Conservation (phyloP, 2,329 filamentous ascomycete species). For the Paracoccidioides brasiliensis region DNA sequence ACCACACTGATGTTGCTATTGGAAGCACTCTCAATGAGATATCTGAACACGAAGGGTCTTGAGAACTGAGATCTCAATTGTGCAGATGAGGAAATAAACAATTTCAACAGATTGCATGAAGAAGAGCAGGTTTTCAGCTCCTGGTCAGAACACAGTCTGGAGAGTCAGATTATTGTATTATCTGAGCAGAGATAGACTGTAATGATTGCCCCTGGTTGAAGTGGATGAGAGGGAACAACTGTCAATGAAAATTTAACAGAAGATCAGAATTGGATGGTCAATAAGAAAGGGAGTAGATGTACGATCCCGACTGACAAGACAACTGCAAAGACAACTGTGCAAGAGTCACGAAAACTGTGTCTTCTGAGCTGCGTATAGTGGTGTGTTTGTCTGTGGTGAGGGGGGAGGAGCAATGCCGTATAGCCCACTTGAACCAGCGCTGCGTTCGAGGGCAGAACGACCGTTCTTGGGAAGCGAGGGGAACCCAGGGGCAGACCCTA, state of each 20-base stretch:
- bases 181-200: no score
- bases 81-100: no score
- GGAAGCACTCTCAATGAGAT: not conserved
- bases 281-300: not conserved
- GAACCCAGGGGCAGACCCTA: not conserved
- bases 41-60: not conserved
- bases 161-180: not conserved
- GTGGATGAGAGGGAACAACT: not conserved
- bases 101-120: not conserved
- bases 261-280: not conserved
- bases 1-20: not conserved
- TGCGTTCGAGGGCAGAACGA: not conserved
- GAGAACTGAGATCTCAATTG: not conserved
- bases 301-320: not conserved
- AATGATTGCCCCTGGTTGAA: no score
- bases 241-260: not conserved
- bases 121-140: not conserved
- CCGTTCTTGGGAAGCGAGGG: not conserved
- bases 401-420: not conserved
- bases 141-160: not conserved
- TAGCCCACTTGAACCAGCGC: not conserved
- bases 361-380: not conserved
- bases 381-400: not conserved
- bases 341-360: not conserved
- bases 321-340: not conserved